Base-by-base conservation (phyloP, 31 red algal genomes). In the Endocladia muricata region DNA sequence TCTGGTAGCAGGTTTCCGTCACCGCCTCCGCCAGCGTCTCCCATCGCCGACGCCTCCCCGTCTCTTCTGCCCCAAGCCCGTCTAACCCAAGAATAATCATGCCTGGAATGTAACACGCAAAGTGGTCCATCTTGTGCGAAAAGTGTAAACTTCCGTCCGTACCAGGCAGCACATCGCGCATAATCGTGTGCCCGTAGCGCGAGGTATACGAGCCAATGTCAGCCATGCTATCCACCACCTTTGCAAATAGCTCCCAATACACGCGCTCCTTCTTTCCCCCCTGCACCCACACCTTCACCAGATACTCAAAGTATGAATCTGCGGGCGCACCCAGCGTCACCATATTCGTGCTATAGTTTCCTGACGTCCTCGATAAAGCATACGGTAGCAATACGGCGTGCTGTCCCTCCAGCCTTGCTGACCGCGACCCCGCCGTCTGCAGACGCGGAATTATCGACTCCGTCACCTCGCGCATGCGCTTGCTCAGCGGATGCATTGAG, bases 241-340 rank as follows among this genome's bases (percentile, higher is more conserved):
- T 61, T 42, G 40, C 30, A 38, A 79, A 72, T 3, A 66, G 55
- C 19, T 72, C 55, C 81, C 81, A 80, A 28, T 78, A 86, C 35
- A 37, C 34, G 11, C 61, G 40, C 76, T 85, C 81, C 37, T 73
- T 74, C 3, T 76, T 68, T 3, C 89, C 81, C 19, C 77, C 77
- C 60, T 94, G 91, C 6, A 94, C 63, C 76, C 84, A 94, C 21
- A 82, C 40, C 64, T 94, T 94, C 22, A 94, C 61, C 74, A 94
- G 48, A 49, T 94, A 94, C 73, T 94, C 91, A 82, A 82, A 94
- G 41, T 94, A 94, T 33, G 75, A 82, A 54, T 94, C 91, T 1
- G 83, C 84, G 22, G 91, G 88, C 37, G 88, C 79, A 13, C 88
- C 88, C 48, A 84, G 32, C 52, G 88, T 91, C 65, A 91, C 71